Percentiles rank a stretch among this genome's conserved stretches.
phyloP scores from a whole-genome alignment of 495 filamentous ascomycete species.

The Lineolata rhizophorae region DNA sequence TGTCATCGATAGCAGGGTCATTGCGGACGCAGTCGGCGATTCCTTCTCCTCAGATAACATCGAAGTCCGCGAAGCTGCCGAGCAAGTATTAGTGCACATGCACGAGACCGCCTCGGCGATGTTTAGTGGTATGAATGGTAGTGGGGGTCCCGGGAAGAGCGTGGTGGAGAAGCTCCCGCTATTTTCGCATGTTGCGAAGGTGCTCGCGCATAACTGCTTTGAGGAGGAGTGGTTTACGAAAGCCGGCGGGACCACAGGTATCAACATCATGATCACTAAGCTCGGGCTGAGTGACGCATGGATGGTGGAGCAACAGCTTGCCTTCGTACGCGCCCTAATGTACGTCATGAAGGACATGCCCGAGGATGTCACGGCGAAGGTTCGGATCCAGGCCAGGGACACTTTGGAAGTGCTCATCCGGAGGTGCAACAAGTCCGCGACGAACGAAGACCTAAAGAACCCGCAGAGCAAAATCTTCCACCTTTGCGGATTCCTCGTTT shows the following conservation, averaged over 20 bases:
- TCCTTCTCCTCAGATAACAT: slow-evolving; percentile 62
- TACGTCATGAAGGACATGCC: slow-evolving; percentile 98
- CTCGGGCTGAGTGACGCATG: slow-evolving; percentile 66
- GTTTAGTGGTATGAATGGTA: too few relatives aligned
- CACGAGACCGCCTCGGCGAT: slow-evolving; percentile 60
- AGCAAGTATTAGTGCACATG: slow-evolving; percentile 50
- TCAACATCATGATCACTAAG: slow-evolving; percentile 58
- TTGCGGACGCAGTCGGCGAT: slow-evolving; percentile 76
- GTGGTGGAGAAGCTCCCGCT: slow-evolving; percentile 54
- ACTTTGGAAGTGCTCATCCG: slow-evolving; percentile 59
- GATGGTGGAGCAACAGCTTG: slow-evolving; percentile 57
- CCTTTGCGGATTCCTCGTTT: slow-evolving; percentile 63
- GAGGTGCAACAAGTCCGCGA: slow-evolving; percentile 47
- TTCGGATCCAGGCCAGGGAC: slow-evolving; percentile 54
- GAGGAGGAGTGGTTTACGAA: slow-evolving; percentile 98
- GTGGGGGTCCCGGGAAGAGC: slow-evolving; percentile 44
- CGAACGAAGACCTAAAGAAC: slow-evolving; percentile 54
- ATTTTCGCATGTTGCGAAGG: slow-evolving; percentile 56
- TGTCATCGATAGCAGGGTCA: slow-evolving; percentile 58
- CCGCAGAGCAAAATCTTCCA: slow-evolving; percentile 42
- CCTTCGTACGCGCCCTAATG: slow-evolving; percentile 68
- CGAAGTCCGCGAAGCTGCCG: slow-evolving; percentile 64
- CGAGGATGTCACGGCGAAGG: slow-evolving; percentile 69
- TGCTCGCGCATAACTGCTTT: slow-evolving; percentile 84
- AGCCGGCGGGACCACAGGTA: slow-evolving; percentile 72